These are phyloP conservation scores for Fraxinus latifolia DNA, from an alignment of 305 asterid genomes.

Conservation along the genomic window DNA sequence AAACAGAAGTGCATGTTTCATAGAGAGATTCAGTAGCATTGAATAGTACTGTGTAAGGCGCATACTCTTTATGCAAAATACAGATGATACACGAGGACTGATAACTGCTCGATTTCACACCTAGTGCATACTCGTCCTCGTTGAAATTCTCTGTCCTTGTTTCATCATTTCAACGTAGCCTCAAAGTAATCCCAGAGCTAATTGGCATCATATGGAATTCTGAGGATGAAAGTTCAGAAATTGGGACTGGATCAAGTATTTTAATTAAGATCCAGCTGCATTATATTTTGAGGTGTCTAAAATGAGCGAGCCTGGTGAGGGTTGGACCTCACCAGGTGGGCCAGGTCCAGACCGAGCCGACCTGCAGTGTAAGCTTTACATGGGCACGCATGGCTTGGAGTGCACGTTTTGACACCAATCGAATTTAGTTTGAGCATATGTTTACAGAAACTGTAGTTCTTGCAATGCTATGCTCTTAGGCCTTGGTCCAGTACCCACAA, in stretches of 20 bases:
- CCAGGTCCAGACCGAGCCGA: neutral
- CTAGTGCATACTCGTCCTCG: neutral
- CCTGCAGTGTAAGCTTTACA: neutral
- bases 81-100: neutral
- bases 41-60: neutral
- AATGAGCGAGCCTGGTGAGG: neutral
- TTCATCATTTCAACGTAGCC: neutral
- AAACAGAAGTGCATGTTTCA: neutral
- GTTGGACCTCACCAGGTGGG: neutral
- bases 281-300: neutral
- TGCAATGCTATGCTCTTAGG: neutral
- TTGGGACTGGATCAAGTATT: neutral
- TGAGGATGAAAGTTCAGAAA: neutral
- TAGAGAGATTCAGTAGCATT: neutral
- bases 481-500: neutral
- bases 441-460: neutral
- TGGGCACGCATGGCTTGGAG: neutral
- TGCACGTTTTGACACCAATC: neutral
- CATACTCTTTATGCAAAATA: neutral
- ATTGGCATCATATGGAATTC: neutral
- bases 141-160: neutral
- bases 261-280: neutral
- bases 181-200: neutral
- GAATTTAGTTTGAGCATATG: neutral
- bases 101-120: neutral